A percentile compares a stretch with the other conserved stretches of the same genome.
phyloP scores from a whole-genome alignment of 2,329 filamentous ascomycete genomes.

The Alternaria brassicicola region DNA sequence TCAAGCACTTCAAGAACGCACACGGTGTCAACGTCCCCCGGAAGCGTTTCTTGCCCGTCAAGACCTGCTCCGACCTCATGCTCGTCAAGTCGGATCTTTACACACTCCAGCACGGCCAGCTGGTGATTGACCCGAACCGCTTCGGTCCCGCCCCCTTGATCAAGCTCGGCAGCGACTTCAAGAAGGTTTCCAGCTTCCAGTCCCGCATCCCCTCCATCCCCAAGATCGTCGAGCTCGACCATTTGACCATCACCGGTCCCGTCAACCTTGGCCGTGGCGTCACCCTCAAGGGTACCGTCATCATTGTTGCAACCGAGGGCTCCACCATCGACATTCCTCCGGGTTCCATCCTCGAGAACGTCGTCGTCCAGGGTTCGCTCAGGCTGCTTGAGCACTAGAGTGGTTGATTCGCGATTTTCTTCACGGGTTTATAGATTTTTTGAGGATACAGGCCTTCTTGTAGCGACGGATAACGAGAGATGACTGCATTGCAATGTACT shows the following conservation, averaged over 20 bases:
- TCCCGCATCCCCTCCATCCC: slow-evolving; percentile 85
- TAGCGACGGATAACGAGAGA: slow-evolving; percentile 23
- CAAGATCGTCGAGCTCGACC: slow-evolving; percentile 89
- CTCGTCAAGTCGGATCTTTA: slow-evolving; percentile 99
- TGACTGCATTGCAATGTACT: slow-evolving; percentile 34
- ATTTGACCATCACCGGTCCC: slow-evolving; percentile 95
- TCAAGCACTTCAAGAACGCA: slow-evolving; percentile 97
- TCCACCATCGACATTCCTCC: slow-evolving; percentile 98
- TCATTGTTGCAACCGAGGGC: slow-evolving; percentile 97
- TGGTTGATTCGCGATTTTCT: slow-evolving; percentile 12
- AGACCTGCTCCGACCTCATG: slow-evolving; percentile 99
- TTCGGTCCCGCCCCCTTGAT: slow-evolving; percentile 97
- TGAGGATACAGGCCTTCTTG: slow-evolving; percentile 30
- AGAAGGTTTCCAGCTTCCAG: slow-evolving; percentile 99
- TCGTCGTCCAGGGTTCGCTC: slow-evolving; percentile 97
- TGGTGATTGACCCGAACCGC: slow-evolving; percentile 93
- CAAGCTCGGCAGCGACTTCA: slow-evolving; percentile 99
- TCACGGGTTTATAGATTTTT: slow-evolving; percentile 32
- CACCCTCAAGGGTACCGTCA: slow-evolving; percentile 96
- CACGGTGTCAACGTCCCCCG: slow-evolving; percentile 99
- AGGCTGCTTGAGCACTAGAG: slow-evolving; percentile 70
- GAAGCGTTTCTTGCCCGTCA: slow-evolving; percentile 97
- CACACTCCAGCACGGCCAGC: slow-evolving; percentile 97
- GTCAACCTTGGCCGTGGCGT: slow-evolving; percentile 97
- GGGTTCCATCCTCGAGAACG: slow-evolving; percentile 96